Evolutionary conservation across 2,329 filamentous ascomycete species (phyloP), one percentile per base, ranked within the genome.

Genomic region (Graphilbum fragrans): DNA sequence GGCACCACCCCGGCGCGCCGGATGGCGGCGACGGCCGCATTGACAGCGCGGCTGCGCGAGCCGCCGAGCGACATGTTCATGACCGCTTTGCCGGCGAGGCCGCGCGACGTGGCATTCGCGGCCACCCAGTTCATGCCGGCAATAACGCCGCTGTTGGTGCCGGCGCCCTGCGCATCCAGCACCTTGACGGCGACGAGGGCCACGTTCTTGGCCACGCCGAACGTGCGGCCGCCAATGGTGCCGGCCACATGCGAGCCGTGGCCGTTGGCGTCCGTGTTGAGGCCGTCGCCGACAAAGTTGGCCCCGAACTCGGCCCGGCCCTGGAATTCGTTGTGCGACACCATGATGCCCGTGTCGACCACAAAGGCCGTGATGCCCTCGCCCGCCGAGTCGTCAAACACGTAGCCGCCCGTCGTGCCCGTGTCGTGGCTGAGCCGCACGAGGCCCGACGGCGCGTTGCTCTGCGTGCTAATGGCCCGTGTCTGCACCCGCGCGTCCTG

Each of bases 41-140:
- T 77, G 55, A 76, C 55, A 20, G 71, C 67, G 2, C 50, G 45
- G 8, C 70, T 75, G 34, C 49, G 53, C 43, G 58, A 55, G 22
- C 72, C 72, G 44, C 72, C 72, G 18, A 79, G 64, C 4, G 74
- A 78, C 72, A 79, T 74, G 65, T 77, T 79, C 65, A 79, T 69
- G 50, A 79, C 68, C 42, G 70, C 64, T 52, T 71, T 74, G 52
- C 71, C 70, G n/a, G 47, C 44, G 27, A 66, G 55, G 19, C 61
- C 60, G 46, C 58, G 59, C 29, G 55, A 41, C 34, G 53, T 48
- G 33, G 61, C 72, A 47, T 74, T 64, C n/a, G 64, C 47, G 35
- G 65, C 61, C 35, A 75, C 55, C 45, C 64, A 79, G 50, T 77
- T 63, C 58, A 82, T 68, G 46, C 77, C 78, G n/a, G 64, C 57